These are phyloP conservation scores for Sporisorium iseilematis-ciliati DNA, from an alignment of 1,284 basidiomycete species.

Conservation along the genomic window DNA sequence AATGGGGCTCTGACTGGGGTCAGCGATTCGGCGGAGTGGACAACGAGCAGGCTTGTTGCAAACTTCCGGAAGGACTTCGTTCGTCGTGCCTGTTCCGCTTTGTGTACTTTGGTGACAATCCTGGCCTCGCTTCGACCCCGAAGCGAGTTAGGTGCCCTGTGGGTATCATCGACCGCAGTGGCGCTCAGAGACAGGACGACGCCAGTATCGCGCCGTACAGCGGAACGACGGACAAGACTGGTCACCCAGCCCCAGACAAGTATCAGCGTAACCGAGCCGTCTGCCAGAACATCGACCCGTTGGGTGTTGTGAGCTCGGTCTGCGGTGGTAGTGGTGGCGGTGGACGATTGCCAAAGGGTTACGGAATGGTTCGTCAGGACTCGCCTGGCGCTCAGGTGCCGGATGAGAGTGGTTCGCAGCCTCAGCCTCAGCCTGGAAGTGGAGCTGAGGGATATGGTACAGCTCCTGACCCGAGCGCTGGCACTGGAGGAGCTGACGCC, in stretches of 20 bases:
- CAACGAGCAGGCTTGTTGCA: slow-evolving; percentile 25
- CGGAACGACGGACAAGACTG: slow-evolving; percentile 33
- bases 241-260: slow-evolving; percentile 29
- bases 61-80: slow-evolving; percentile 26
- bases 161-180: slow-evolving; percentile 37
- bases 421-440: background rate
- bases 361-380: slow-evolving; percentile 23
- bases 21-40: slow-evolving; percentile 31
- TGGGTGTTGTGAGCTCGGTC: slow-evolving; percentile 31
- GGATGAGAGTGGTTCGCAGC: background rate
- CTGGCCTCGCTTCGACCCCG: slow-evolving; percentile 21
- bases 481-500: background rate
- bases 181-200: slow-evolving; percentile 42
- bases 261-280: slow-evolving; percentile 38
- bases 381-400: slow-evolving; percentile 11
- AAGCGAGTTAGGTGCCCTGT: slow-evolving; percentile 32
- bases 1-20: slow-evolving; percentile 38
- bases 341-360: slow-evolving; percentile 19
- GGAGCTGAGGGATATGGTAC: slow-evolving; percentile 7
- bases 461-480: background rate
- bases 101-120: slow-evolving; percentile 24
- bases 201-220: slow-evolving; percentile 10
- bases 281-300: slow-evolving; percentile 38
- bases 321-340: slow-evolving; percentile 32
- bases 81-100: slow-evolving; percentile 44